These are phyloP conservation scores for Neoboletus magnificus DNA, from an alignment of 768 basidiomycete genomes.

Conservation along the genomic window DNA sequence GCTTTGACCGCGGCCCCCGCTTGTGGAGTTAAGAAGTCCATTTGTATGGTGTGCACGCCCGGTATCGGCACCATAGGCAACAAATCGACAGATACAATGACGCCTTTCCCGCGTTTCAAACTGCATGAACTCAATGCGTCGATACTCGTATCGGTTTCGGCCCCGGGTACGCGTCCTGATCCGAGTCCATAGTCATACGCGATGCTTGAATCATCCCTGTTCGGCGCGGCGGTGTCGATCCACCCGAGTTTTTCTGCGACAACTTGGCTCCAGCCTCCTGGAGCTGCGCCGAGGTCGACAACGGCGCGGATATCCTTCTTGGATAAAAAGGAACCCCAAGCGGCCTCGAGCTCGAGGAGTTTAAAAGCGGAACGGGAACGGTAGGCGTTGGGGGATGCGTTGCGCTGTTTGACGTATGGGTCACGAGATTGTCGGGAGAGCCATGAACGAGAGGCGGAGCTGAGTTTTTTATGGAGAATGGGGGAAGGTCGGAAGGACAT, in stretches of 20 bases:
- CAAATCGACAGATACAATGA: constrained; percentile 78
- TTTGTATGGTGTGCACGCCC: constrained; percentile 70
- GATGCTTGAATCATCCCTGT: not conserved
- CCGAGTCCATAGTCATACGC: not conserved
- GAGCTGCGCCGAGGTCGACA: constrained; percentile 88
- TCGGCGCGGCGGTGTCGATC: constrained; percentile 17
- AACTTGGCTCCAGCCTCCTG: constrained; percentile 94
- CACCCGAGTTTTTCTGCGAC: constrained; percentile 62
- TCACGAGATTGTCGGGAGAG: constrained; percentile 66
- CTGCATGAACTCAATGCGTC: constrained; percentile 19
- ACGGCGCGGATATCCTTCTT: constrained; percentile 56
- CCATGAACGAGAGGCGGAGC: constrained; percentile 56
- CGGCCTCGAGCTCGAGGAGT: constrained; percentile 71
- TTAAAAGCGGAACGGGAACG: constrained; percentile 92
- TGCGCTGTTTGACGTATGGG: constrained; percentile 64
- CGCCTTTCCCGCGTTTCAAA: constrained; percentile 25
- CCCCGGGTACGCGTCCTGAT: not conserved
- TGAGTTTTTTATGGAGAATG: constrained; percentile 27
- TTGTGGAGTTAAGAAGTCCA: constrained; percentile 67
- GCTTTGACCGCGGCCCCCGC: constrained; percentile 46
- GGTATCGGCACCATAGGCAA: constrained; percentile 68
- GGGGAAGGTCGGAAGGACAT: constrained; percentile 39
- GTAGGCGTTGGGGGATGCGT: constrained; percentile 45
- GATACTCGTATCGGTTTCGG: not conserved
- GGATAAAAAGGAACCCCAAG: constrained; percentile 50